Conservation (phyloP, 805 yeast species). For the Saturnispora dispora region DNA sequence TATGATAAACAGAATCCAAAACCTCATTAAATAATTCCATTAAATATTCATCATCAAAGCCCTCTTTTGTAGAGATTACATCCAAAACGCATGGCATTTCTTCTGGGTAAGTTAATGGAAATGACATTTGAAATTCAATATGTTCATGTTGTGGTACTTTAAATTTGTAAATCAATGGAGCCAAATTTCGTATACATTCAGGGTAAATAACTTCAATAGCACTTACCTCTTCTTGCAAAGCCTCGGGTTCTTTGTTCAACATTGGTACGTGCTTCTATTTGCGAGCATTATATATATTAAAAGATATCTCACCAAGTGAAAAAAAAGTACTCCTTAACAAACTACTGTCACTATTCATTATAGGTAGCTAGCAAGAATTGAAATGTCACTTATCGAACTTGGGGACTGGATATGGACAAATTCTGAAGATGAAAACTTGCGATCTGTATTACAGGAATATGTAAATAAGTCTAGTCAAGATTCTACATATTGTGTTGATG, state of each 20-base stretch:
- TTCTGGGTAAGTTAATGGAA: conserved; percentile 64
- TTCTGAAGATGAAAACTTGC: not conserved
- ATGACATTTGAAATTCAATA: conserved; percentile 54
- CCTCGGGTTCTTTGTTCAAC: conserved; percentile 11
- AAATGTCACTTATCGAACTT: not conserved
- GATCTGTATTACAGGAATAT: not conserved
- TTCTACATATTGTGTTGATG: not conserved
- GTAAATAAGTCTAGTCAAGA: not conserved
- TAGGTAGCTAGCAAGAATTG: too few species aligned
- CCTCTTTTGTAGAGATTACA: conserved; percentile 28
- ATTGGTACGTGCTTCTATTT: not conserved
- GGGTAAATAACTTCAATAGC: conserved; percentile 89
- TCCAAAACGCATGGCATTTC: conserved; percentile 56
- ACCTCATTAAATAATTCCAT: conserved; percentile 40
- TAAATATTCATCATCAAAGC: conserved; percentile 39
- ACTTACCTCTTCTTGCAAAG: conserved; percentile 58
- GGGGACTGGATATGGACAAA: not conserved
- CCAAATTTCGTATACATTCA: conserved; percentile 36
- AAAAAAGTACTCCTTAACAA: not conserved
- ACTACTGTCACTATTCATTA: not conserved
- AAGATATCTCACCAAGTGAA: not conserved
- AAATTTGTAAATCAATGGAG: conserved; percentile 36
- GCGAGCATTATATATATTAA: not conserved
- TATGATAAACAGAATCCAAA: conserved; percentile 41
- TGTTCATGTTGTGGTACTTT: conserved; percentile 54